Conservation (phyloP, 192 early-diverging fungal species). For the Rhizophlyctis rosea region DNA sequence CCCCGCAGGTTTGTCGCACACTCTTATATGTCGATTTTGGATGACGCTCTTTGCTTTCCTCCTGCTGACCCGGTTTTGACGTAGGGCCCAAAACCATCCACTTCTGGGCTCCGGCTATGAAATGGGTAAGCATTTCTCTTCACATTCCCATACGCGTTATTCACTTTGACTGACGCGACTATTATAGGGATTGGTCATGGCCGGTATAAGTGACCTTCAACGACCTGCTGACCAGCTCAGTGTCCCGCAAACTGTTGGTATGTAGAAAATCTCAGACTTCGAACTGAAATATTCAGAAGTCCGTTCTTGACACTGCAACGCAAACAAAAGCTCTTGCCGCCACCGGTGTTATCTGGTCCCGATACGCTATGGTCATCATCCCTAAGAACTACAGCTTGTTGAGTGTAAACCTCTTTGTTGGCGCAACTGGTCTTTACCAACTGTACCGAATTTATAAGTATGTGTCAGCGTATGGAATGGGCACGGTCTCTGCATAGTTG, state of each 20-base stretch:
- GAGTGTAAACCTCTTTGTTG: constrained; percentile 92
- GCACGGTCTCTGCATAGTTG: background rate
- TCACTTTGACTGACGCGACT: background rate
- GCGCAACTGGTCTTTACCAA: constrained; percentile 85
- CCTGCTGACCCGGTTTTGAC: background rate
- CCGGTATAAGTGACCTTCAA: constrained; percentile 83
- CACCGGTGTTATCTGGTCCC: constrained; percentile 96
- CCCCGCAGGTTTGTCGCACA: constrained; percentile 46
- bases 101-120: constrained; percentile 95
- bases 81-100: constrained; percentile 95
- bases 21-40: background rate
- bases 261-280: constrained; percentile 34
- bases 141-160: constrained; percentile 16
- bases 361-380: constrained; percentile 90
- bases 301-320: background rate
- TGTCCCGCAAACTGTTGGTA: constrained; percentile 74
- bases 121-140: constrained; percentile 63
- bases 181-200: constrained; percentile 80
- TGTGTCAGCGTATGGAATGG: constrained; percentile 11
- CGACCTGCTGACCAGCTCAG: constrained; percentile 89
- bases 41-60: background rate
- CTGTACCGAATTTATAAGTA: constrained; percentile 75
- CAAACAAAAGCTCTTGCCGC: constrained; percentile 81
- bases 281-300: background rate
- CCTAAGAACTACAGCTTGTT: constrained; percentile 90